Evolutionary conservation across 2,329 filamentous ascomycete species (phyloP).

Genomic region (Fusarium continuum): DNA sequence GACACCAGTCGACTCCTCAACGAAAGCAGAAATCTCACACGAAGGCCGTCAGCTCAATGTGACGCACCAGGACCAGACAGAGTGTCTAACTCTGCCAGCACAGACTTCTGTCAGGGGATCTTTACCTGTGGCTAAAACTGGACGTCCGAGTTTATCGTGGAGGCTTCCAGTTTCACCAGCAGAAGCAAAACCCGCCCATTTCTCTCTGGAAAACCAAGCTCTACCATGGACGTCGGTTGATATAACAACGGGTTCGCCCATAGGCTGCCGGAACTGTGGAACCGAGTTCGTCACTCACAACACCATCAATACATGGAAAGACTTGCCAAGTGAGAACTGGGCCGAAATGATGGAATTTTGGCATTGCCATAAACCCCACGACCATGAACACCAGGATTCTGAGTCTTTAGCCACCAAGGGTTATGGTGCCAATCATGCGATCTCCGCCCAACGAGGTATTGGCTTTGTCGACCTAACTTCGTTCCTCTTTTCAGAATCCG

Average conservation of each 20-base stretch:
- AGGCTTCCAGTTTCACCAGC: slow-evolving; percentile 56
- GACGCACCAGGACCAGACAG: slow-evolving; percentile 53
- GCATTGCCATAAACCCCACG: slow-evolving; percentile 95
- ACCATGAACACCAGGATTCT: slow-evolving; percentile 57
- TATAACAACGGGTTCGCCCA: slow-evolving; percentile 51
- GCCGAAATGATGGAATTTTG: slow-evolving; percentile 99
- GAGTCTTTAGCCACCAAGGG: slow-evolving; percentile 70
- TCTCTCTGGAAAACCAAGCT: slow-evolving; percentile 50
- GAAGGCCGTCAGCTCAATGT: slow-evolving; percentile 59
- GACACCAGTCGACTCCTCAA: slow-evolving; percentile 54
- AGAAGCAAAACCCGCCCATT: slow-evolving; percentile 39
- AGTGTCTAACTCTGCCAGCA: slow-evolving; percentile 55
- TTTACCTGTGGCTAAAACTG: slow-evolving; percentile 51
- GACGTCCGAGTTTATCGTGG: slow-evolving; percentile 58
- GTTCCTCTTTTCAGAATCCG: slow-evolving; percentile 73
- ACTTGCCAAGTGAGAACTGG: slow-evolving; percentile 96
- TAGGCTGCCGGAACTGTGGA: slow-evolving; percentile 56
- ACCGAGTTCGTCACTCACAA: slow-evolving; percentile 50
- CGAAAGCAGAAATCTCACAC: slow-evolving; percentile 54
- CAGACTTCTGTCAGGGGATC: slow-evolving; percentile 47
- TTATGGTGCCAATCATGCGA: slow-evolving; percentile 82
- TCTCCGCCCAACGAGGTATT: slow-evolving; percentile 70
- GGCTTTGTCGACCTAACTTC: slow-evolving; percentile 85
- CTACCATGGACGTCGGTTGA: slow-evolving; percentile 67
- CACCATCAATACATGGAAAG: slow-evolving; percentile 75